Conservation (phyloP, 306 rosid species). For the Cicer chorassanicum region DNA sequence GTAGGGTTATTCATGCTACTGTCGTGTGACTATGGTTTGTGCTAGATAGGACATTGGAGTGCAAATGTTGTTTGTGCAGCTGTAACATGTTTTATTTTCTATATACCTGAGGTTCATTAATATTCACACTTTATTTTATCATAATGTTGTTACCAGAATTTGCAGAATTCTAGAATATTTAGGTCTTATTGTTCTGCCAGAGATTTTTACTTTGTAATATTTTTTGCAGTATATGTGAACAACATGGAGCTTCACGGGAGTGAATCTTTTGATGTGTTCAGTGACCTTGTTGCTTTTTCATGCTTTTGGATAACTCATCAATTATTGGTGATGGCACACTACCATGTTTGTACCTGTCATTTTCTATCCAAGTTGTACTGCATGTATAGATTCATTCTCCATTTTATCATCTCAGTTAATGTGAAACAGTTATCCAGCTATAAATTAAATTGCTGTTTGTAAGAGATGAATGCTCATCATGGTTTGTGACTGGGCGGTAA, state of each 20-base stretch:
- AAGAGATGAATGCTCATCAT: neutral
- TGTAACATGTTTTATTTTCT: conserved; percentile 1
- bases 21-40: conserved; percentile 3
- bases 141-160: neutral
- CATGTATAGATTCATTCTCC: too few species aligned
- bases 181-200: conserved; percentile 2
- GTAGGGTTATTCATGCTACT: neutral
- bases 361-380: too few species aligned
- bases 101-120: too few species aligned
- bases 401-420: neutral
- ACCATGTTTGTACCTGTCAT: too few species aligned
- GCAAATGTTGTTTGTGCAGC: neutral
- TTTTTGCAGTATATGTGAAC: conserved; percentile 42
- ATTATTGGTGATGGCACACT: neutral
- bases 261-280: neutral
- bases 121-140: neutral
- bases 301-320: conserved; percentile 19
- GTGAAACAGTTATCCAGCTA: neutral
- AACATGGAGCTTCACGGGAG: conserved; percentile 39
- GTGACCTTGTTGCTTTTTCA: conserved; percentile 31
- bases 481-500: neutral
- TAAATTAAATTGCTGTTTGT: conserved; percentile 23
- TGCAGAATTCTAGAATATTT: neutral
- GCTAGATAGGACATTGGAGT: neutral
- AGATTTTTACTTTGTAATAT: conserved; percentile 25